Conservation (phyloP, 1,139 yeast genomes). For the Scheffersomyces cryptocercus region DNA sequence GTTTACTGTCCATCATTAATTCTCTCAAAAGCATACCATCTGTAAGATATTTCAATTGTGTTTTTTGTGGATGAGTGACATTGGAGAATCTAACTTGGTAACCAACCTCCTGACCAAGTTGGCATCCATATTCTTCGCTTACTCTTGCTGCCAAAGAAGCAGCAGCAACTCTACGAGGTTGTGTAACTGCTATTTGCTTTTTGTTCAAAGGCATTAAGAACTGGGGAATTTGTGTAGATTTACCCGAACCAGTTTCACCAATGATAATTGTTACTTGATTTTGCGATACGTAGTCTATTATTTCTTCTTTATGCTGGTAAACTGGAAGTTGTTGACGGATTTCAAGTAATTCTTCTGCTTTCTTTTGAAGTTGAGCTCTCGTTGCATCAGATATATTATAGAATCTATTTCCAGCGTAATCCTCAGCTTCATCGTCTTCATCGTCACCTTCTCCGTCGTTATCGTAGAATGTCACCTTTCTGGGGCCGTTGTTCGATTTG, state of each 20-base stretch:
- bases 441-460: slow-evolving; percentile 27
- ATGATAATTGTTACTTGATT: slow-evolving; percentile 77
- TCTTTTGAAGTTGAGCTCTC: slow-evolving; percentile 28
- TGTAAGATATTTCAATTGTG: slow-evolving; percentile 81
- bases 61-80: slow-evolving; percentile 37
- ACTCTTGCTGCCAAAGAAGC: slow-evolving; percentile 92
- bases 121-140: slow-evolving; percentile 80
- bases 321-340: slow-evolving; percentile 70
- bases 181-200: slow-evolving; percentile 83
- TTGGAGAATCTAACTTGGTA: slow-evolving; percentile 83
- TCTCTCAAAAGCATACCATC: slow-evolving; percentile 98
- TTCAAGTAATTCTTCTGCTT: slow-evolving; percentile 49
- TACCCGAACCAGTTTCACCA: slow-evolving; percentile 98
- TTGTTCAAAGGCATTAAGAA: slow-evolving; percentile 58
- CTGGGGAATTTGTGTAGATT: slow-evolving; percentile 96
- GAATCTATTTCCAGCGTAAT: slow-evolving; percentile 10
- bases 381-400: slow-evolving; percentile 8
- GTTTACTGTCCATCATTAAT: slow-evolving; percentile 69
- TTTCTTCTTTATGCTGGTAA: slow-evolving; percentile 65
- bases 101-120: slow-evolving; percentile 83
- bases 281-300: slow-evolving; percentile 53
- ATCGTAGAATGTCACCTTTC: slow-evolving; percentile 7
- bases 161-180: slow-evolving; percentile 98
- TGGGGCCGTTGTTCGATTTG: slow-evolving; percentile 2
- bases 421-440: slow-evolving; percentile 29